These are phyloP conservation scores for Ascochyta lentis DNA, from an alignment of 2,329 filamentous ascomycete genomes.

Conservation along the genomic window DNA sequence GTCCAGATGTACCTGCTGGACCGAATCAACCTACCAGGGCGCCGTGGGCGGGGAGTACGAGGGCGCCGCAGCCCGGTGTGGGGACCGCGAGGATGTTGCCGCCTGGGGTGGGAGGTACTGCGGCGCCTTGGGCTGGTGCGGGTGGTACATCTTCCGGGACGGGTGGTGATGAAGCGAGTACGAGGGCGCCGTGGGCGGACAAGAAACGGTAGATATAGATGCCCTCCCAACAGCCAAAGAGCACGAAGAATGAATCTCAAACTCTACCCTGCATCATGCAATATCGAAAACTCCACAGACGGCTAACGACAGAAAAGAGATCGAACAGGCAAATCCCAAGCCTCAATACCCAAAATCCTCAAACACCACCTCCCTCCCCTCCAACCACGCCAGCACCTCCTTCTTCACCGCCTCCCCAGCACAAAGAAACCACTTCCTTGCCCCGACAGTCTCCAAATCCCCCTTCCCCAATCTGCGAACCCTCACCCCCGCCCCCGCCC, in stretches of 20 bases:
- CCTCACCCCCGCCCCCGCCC: conserved; percentile 44
- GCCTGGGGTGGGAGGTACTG: conserved; percentile 21
- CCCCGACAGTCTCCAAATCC: conserved; percentile 51
- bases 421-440: conserved; percentile 66
- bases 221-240: too few species aligned
- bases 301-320: too few species aligned
- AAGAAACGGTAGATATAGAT: conserved; percentile 12
- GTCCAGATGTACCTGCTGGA: conserved; percentile 28
- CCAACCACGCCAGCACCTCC: conserved; percentile 57
- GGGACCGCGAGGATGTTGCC: conserved; percentile 30
- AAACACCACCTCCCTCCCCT: conserved; percentile 54
- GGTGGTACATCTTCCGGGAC: conserved; percentile 3
- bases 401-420: conserved; percentile 60
- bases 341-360: conserved; percentile 58
- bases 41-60: conserved; percentile 35
- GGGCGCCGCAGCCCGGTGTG: conserved; percentile 22
- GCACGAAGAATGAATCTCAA: too few species aligned
- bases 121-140: conserved; percentile 36
- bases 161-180: conserved; percentile 19
- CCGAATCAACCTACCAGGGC: conserved; percentile 45
- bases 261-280: too few species aligned
- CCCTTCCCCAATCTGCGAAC: conserved; percentile 55
- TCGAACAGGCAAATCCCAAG: too few species aligned
- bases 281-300: too few species aligned
- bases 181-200: conserved; percentile 27